Evolutionary conservation across 352 stramenopile genomes (phyloP).

Genomic region (Pythium phragmitis): DNA sequence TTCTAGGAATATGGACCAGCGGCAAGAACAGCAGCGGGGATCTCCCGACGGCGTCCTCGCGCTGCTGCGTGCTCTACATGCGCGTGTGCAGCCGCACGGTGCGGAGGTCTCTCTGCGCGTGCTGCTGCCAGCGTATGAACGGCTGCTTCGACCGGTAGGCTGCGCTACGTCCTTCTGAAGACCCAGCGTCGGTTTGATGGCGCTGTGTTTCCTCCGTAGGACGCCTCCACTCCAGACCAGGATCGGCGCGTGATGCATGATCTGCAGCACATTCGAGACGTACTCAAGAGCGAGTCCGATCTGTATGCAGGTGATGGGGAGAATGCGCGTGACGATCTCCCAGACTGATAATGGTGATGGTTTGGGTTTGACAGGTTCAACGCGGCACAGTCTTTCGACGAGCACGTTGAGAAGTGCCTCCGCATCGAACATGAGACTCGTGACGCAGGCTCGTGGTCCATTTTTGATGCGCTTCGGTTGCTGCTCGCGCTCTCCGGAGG

Average conservation of each 20-base stretch:
- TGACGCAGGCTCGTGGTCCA: slow-evolving; percentile 5
- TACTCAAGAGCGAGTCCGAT: slow-evolving; percentile 17
- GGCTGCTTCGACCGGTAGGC: slow-evolving; percentile 51
- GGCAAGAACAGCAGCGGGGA: not conserved
- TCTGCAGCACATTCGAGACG: slow-evolving; percentile 15
- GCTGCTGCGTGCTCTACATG: slow-evolving; percentile 45
- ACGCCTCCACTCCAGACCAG: not conserved
- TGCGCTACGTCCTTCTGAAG: not conserved
- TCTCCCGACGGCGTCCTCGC: slow-evolving; percentile 28
- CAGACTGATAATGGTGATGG: not conserved
- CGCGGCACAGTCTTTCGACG: slow-evolving; percentile 15
- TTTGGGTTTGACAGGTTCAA: slow-evolving; percentile 19
- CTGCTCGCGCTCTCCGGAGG: slow-evolving; percentile 57
- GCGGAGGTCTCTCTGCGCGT: slow-evolving; percentile 30
- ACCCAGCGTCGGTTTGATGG: not conserved
- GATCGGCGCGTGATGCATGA: slow-evolving; percentile 12
- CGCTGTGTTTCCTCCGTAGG: not conserved
- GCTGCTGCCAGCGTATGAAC: slow-evolving; percentile 43
- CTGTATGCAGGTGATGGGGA: slow-evolving; percentile 8
- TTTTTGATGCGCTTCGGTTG: slow-evolving; percentile 43
- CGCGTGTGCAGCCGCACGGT: slow-evolving; percentile 23
- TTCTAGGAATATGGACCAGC: not conserved
- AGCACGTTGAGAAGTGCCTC: slow-evolving; percentile 21
- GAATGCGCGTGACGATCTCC: not conserved
- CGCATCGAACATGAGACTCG: not conserved